Evolutionary conservation across 2,329 filamentous ascomycete species (phyloP), one percentile per base, ranked within the genome.

Genomic region (Phaeosphaeriaceae sp.): DNA sequence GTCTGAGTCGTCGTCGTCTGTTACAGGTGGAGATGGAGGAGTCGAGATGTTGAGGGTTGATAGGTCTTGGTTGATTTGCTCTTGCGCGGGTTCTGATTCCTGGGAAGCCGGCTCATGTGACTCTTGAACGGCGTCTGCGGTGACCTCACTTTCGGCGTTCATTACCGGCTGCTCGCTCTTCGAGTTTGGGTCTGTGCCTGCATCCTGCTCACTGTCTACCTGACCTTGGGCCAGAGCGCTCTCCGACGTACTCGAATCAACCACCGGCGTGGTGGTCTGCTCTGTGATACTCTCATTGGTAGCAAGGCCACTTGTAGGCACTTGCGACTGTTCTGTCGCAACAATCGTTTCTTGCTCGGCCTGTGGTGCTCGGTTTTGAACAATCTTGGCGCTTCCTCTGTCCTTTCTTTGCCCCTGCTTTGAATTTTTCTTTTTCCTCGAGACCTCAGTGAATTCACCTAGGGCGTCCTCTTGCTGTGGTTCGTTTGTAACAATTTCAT

Each of bases 21-120:
- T 68, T 19, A 54, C 54, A 24, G 62, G 63, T 33, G 63, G 61
- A 2, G 62, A 64, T n/a, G 60, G 54, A 0, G 41, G 17, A 2
- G 57, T 49, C 17, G 66, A 61, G 44, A 72, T 62, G 41, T 65
- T 53, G 20, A 74, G 65, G 19, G 63, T 56, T n/a, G 67, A 61
- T 7, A 74, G n/a, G 7, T 59, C 61, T 42, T 67, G 48, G 41
- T 65, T 62, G 9, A 70, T 44, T 15, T 51, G 48, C 48, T 62
- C 52, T 1, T 3, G 11, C 24, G 49, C 40, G 50, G 48, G 10
- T 33, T 57, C 31, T 17, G 40, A 24, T 15, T 40, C 49, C 21
- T 46, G 11, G 20, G 36, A 25, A 4, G 27, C 20, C 46, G 49
- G 49, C 22, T 46, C 31, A n/a, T 31, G 15, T 40, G 33, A 4